Base-by-base conservation (phyloP, 441 rosid species). In the Dalechampia spathulata region DNA sequence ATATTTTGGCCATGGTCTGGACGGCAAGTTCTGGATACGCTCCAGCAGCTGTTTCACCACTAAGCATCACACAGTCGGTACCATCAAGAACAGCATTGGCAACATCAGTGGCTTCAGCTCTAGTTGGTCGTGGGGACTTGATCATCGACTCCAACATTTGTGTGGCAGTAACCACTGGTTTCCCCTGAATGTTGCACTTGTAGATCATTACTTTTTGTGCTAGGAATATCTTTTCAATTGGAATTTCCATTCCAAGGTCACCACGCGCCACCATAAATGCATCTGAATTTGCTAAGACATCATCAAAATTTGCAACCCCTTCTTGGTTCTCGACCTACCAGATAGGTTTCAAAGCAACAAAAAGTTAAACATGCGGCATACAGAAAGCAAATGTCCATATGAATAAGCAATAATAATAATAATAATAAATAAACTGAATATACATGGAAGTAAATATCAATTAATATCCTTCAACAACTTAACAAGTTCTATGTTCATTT, bases 191-290 rank as follows among this genome's bases (percentile, higher is more conserved):
- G 72, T 88, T 91, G 62, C 93, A 86, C 69, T 91, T 91, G 85
- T 86, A 83, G 64, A 91, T 80, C 98, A 91, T 91, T 28, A 88
- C 89, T 61, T 91, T 91, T 77, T 91, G 98, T 10, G 98, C 98
- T 38, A 91, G 66, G 69, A 91, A 91, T 34, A 91, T 91, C 77
- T 92, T 91, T 60, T 91, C 98, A 9, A 91, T 81, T 1, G 98
- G 98, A 58, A 91, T 88, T 65, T 91, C 98, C 98, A 91, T 88
- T 34, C 98, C 98, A 0, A 91, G n/a, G n/a, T n/a, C n/a, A n/a
- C n/a, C n/a, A n/a, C n/a, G n/a, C n/a, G n/a, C n/a, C n/a, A n/a
- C n/a, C 96, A 91, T 91, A 54, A 91, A 91, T 16, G 98, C 93
- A 62, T 91, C 98, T 0, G 98, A 72, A 55, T 88, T 81, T 14